Percentiles rank a stretch among this genome's conserved stretches.
These are phyloP conservation scores for Barnettozyma pratensis DNA, from an alignment of 805 yeast species.

Conservation along the genomic window DNA sequence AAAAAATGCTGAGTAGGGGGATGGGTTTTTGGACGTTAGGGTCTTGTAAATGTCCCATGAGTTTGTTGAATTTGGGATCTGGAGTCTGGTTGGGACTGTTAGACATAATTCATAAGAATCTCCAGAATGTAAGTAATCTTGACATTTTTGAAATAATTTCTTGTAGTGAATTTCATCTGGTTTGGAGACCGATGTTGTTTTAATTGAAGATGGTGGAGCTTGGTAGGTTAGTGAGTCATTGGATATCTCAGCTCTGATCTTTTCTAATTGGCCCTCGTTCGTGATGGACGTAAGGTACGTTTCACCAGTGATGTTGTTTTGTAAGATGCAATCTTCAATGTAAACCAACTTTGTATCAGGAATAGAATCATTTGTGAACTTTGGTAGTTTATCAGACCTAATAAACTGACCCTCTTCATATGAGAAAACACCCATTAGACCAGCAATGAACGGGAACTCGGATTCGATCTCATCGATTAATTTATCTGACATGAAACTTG, in stretches of 20 bases:
- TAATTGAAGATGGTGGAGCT: not conserved
- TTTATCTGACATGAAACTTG: conserved; percentile 39
- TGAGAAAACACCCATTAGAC: conserved; percentile 77
- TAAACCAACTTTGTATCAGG: conserved; percentile 77
- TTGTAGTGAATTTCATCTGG: conserved; percentile 56
- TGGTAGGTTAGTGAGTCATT: not conserved
- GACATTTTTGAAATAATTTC: conserved; percentile 55
- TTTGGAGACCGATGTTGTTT: conserved; percentile 28
- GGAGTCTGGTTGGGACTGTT: conserved; percentile 66
- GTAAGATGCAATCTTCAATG: conserved; percentile 57
- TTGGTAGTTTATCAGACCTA: conserved; percentile 25
- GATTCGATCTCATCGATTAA: conserved; percentile 18
- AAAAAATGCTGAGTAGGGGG: conserved; percentile 86
- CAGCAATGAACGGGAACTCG: conserved; percentile 81
- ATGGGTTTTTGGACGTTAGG: conserved; percentile 71
- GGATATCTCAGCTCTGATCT: conserved; percentile 20
- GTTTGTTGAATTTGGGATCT: conserved; percentile 40
- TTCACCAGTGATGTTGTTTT: conserved; percentile 41
- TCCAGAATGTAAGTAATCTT: conserved; percentile 64
- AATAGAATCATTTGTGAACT: conserved; percentile 34
- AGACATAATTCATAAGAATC: conserved; percentile 93
- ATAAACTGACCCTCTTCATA: conserved; percentile 78
- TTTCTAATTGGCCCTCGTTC: conserved; percentile 3
- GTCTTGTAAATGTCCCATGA: conserved; percentile 82
- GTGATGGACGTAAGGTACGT: conserved; percentile 49